Conservation (phyloP, 441 rosid species). For the Brassica hybrid region DNA sequence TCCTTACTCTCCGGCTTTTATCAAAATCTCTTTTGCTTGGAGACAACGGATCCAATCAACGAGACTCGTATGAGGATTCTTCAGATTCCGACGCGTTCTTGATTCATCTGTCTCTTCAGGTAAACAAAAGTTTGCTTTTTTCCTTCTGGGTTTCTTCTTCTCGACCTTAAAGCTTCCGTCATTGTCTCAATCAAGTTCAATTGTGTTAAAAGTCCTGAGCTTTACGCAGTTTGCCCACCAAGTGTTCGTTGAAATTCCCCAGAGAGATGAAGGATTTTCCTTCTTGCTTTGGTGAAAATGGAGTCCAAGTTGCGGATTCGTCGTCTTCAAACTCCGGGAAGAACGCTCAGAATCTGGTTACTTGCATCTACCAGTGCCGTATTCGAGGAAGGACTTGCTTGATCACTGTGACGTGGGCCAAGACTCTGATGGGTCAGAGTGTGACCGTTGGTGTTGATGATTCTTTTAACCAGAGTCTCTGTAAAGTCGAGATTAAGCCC, state of each 20-base stretch:
- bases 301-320: constrained; percentile 88
- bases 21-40: constrained; percentile 26
- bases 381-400: constrained; percentile 62
- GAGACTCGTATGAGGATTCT: constrained; percentile 25
- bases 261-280: constrained; percentile 84
- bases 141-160: constrained; percentile 26
- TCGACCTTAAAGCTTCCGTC: neutral
- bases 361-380: constrained; percentile 73
- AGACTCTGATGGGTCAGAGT: constrained; percentile 87
- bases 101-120: constrained; percentile 28
- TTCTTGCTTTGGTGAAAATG: constrained; percentile 95
- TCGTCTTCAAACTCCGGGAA: constrained; percentile 61
- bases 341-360: constrained; percentile 75
- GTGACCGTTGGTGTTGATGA: constrained; percentile 74
- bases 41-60: constrained; percentile 45
- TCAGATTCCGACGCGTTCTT: constrained; percentile 11
- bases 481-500: constrained; percentile 89
- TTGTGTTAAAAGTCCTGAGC: constrained; percentile 2
- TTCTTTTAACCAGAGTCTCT: constrained; percentile 60
- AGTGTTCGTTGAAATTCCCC: constrained; percentile 36
- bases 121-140: constrained; percentile 25
- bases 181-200: neutral
- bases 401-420: constrained; percentile 86
- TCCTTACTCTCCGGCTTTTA: constrained; percentile 34
- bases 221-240: constrained; percentile 17